Conservation (phyloP, 495 filamentous ascomycete species). For the Xylaria grammica region DNA sequence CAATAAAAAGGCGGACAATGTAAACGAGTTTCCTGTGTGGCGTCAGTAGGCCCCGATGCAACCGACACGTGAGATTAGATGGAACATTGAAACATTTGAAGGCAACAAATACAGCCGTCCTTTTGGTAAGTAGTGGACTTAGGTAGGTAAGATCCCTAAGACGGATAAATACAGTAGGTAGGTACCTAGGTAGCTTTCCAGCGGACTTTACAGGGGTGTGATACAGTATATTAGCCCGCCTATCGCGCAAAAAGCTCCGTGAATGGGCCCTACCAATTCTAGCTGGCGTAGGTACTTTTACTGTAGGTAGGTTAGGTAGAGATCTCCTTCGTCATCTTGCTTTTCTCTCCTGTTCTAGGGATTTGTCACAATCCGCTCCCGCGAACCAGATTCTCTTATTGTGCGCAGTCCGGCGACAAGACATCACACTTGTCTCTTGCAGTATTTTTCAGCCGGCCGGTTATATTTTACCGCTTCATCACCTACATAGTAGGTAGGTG, state of each 20-base stretch:
- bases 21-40: slow-evolving; percentile 1
- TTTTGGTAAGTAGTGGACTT: background rate
- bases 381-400: background rate
- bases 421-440: background rate
- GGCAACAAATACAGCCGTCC: slow-evolving; percentile 13
- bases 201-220: no score
- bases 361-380: background rate
- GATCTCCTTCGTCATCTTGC: no score
- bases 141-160: no score
- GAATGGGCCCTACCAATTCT: no score
- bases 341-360: background rate
- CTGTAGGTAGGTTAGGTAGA: no score
- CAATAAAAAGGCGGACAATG: background rate
- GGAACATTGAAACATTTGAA: background rate
- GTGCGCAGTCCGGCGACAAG: background rate
- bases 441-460: no score
- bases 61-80: background rate
- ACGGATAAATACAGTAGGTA: no score
- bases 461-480: slow-evolving; percentile 6
- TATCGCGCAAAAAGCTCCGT: no score
- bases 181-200: no score
- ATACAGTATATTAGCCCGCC: no score
- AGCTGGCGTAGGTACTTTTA: no score
- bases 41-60: background rate
- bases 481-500: background rate